Conservation (phyloP, 148 eudicot genomes). For the Silene conica region DNA sequence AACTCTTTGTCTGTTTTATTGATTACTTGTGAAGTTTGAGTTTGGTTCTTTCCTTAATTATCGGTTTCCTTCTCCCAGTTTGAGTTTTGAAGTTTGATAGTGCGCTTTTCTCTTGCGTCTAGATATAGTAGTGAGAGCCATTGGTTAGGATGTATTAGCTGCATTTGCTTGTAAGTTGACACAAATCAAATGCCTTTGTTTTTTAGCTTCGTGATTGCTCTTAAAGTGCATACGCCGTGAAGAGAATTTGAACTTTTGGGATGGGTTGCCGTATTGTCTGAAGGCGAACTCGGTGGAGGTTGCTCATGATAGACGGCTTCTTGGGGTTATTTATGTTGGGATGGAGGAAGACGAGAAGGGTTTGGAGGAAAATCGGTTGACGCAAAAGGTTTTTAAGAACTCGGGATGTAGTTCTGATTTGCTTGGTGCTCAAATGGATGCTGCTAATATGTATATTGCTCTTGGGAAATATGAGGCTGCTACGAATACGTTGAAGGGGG, state of each 20-base stretch:
- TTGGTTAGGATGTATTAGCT: too few species aligned
- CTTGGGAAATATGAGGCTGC: conserved; percentile 71
- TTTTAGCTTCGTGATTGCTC: too few species aligned
- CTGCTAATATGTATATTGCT: conserved; percentile 88
- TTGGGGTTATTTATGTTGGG: conserved; percentile 83
- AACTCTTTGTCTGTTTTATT: too few species aligned
- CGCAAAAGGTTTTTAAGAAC: conserved; percentile 69
- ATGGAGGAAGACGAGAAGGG: conserved; percentile 84
- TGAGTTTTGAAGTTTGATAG: too few species aligned
- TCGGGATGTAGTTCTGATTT: conserved; percentile 74
- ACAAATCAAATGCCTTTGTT: too few species aligned
- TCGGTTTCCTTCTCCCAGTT: too few species aligned
- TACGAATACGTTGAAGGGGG: conserved; percentile 51
- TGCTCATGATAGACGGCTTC: conserved; percentile 77
- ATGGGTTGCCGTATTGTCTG: conserved; percentile 62
- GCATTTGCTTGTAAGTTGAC: too few species aligned
- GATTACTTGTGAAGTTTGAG: too few species aligned
- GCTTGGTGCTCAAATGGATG: conserved; percentile 80
- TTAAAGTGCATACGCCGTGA: too few species aligned
- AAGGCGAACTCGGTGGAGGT: conserved; percentile 97
- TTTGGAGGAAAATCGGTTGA: conserved; percentile 65
- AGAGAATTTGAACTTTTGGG: conserved; percentile 82
- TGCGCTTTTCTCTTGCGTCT: too few species aligned
- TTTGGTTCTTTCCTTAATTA: too few species aligned
- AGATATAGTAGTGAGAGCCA: too few species aligned